These are phyloP conservation scores for Cyberlindnera japonica DNA, from an alignment of 805 yeast species.

Conservation along the genomic window DNA sequence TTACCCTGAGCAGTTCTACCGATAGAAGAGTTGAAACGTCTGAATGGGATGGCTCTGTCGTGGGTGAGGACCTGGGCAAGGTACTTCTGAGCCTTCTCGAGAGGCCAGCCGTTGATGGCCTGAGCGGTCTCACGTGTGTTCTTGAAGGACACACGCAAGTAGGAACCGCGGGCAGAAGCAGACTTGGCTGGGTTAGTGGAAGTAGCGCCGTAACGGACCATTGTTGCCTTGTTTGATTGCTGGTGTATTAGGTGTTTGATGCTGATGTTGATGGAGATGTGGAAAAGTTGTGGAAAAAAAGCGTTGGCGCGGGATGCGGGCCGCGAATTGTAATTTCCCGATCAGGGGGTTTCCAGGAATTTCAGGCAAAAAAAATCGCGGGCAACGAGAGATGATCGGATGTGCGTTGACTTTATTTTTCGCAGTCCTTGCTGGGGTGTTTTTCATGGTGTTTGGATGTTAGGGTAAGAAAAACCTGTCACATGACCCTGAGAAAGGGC, in stretches of 20 bases:
- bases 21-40: conserved; percentile 93
- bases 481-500: no score
- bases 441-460: conserved; percentile 13
- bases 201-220: conserved; percentile 99
- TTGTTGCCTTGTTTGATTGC: conserved; percentile 33
- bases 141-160: conserved; percentile 99
- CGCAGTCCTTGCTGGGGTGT: conserved; percentile 13
- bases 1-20: conserved; percentile 99
- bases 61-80: conserved; percentile 94
- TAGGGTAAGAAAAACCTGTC: neutral
- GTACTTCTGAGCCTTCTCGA: conserved; percentile 93
- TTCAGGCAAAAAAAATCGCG: no score
- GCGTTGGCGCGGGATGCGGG: neutral
- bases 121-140: conserved; percentile 99
- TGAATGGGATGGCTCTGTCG: conserved; percentile 99
- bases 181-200: conserved; percentile 99
- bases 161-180: conserved; percentile 99
- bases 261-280: conserved; percentile 5
- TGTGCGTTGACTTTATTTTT: conserved; percentile 8
- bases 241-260: conserved; percentile 4
- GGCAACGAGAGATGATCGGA: conserved; percentile 4
- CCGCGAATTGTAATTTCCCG: conserved; percentile 3
- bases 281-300: conserved; percentile 12
- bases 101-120: conserved; percentile 98
- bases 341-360: conserved; percentile 7